phyloP scores from a whole-genome alignment of 2,329 filamentous ascomycete genomes.

The Colletotrichum cereale region DNA sequence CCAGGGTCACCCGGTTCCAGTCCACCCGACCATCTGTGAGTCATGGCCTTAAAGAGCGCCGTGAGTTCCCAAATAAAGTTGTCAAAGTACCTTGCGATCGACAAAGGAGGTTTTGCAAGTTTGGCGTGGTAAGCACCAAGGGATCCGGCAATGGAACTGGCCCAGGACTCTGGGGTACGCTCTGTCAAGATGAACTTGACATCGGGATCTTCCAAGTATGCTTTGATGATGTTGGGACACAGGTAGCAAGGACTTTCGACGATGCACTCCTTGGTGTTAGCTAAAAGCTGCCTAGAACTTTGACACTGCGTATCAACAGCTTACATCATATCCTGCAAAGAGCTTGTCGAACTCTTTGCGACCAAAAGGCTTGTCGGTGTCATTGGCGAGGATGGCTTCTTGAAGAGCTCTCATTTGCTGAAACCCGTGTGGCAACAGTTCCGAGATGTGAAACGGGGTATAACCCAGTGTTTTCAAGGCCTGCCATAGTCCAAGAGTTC shows the following conservation, averaged over 20 bases:
- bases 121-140: constrained; percentile 33
- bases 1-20: constrained; percentile 19
- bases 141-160: constrained; percentile 48
- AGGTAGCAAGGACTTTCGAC: constrained; percentile 46
- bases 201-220: constrained; percentile 47
- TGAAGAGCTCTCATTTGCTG: constrained; percentile 46
- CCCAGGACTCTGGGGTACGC: constrained; percentile 52
- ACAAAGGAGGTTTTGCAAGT: constrained; percentile 35
- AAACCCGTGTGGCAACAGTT: constrained; percentile 45
- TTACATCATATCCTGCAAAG: constrained; percentile 53
- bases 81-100: constrained; percentile 28
- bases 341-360: constrained; percentile 56
- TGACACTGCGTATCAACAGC: not conserved
- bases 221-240: constrained; percentile 46
- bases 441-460: constrained; percentile 53
- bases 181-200: constrained; percentile 54
- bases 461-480: constrained; percentile 52
- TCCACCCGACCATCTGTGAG: constrained; percentile 31
- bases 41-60: constrained; percentile 33
- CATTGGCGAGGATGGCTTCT: constrained; percentile 48
- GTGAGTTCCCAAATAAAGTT: constrained; percentile 35
- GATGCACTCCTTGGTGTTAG: constrained; percentile 13
- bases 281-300: fast-evolving
- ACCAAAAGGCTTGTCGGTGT: constrained; percentile 46
- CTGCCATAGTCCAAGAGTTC: constrained; percentile 52